phyloP scores from a whole-genome alignment of 495 filamentous ascomycete genomes.

The Aspergillus ellipticus region DNA sequence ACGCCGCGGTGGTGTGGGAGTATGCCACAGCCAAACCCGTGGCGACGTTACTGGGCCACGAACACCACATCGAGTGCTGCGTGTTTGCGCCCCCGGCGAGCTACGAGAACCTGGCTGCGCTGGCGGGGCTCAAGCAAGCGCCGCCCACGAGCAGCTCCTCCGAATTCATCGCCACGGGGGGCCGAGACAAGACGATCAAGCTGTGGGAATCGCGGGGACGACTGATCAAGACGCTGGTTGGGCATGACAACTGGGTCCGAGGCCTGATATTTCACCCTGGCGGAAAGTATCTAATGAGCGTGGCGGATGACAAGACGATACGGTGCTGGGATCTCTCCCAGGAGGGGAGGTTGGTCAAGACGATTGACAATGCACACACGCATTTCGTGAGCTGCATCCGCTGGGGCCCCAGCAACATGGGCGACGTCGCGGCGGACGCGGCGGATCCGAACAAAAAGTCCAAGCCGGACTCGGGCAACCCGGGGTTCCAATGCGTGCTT shows the following conservation, averaged over 20 bases:
- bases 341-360: conserved; percentile 86
- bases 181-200: conserved; percentile 86
- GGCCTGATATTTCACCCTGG: conserved; percentile 87
- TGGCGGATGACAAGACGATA: conserved; percentile 86
- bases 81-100: conserved; percentile 77
- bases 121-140: conserved; percentile 83
- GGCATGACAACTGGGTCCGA: conserved; percentile 96
- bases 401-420: no score
- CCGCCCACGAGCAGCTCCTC: conserved; percentile 66
- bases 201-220: conserved; percentile 87
- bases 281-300: conserved; percentile 85
- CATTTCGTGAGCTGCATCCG: conserved; percentile 85
- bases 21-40: conserved; percentile 63
- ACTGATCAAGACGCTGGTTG: conserved; percentile 79
- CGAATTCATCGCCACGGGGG: conserved; percentile 89
- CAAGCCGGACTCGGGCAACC: no score
- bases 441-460: no score
- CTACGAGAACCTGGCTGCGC: conserved; percentile 69
- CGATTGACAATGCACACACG: conserved; percentile 65
- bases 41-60: conserved; percentile 80
- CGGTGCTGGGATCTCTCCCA: conserved; percentile 94
- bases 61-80: conserved; percentile 86
- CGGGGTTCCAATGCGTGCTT: no score
- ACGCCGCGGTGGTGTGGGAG: conserved; percentile 83
- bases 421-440: no score